phyloP scores from a whole-genome alignment of 805 yeast genomes.

The Ogataea saltuana region DNA sequence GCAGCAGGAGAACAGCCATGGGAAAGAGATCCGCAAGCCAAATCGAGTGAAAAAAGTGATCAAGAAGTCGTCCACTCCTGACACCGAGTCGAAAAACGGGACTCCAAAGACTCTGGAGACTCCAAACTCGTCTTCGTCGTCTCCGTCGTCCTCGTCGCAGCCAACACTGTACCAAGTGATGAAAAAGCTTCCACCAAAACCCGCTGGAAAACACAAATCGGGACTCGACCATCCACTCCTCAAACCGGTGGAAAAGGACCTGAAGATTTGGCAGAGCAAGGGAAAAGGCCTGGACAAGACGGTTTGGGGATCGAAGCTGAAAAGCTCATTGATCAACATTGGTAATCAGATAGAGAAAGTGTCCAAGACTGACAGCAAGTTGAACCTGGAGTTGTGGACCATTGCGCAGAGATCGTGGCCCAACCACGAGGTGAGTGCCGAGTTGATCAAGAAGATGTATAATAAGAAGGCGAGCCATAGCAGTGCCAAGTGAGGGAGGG shows the following conservation, averaged over 20 bases:
- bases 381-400: constrained; percentile 34
- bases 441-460: constrained; percentile 35
- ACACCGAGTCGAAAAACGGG: constrained; percentile 18
- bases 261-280: constrained; percentile 34
- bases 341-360: constrained; percentile 35
- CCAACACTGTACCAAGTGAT: constrained; percentile 26
- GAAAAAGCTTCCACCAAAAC: constrained; percentile 20
- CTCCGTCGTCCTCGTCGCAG: constrained; percentile 16
- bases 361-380: constrained; percentile 18
- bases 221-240: constrained; percentile 26
- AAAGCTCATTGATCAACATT: constrained; percentile 31
- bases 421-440: constrained; percentile 33
- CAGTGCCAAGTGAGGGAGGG: not conserved
- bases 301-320: constrained; percentile 34
- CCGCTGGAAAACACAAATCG: constrained; percentile 13
- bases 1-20: not conserved
- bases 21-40: constrained; percentile 22
- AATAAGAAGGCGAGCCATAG: constrained; percentile 29
- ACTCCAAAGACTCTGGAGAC: constrained; percentile 20
- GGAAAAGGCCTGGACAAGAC: constrained; percentile 36
- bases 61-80: constrained; percentile 30
- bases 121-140: constrained; percentile 10
- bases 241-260: constrained; percentile 31
- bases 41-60: constrained; percentile 25
- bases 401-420: constrained; percentile 38